Evolutionary conservation across 2,329 filamentous ascomycete genomes (phyloP).

Genomic region (Biscogniauxia marginata): DNA sequence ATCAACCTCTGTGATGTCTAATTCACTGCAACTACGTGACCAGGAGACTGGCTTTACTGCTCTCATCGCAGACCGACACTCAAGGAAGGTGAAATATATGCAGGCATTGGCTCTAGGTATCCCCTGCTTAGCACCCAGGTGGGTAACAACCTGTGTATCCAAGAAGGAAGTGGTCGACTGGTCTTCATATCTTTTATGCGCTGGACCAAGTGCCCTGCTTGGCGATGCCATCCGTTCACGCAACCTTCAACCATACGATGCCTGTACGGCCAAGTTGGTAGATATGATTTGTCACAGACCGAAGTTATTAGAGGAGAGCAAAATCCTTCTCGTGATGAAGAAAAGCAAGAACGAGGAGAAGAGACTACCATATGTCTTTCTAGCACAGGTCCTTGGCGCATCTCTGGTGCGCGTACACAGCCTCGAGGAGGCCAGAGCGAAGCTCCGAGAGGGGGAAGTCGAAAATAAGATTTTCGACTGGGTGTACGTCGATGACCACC

Average conservation of each 20-base stretch:
- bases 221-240: slow-evolving; percentile 76
- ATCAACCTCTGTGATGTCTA: slow-evolving; percentile 20
- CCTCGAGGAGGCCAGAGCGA: slow-evolving; percentile 60
- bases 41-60: slow-evolving; percentile 71
- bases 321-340: slow-evolving; percentile 69
- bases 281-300: slow-evolving; percentile 59
- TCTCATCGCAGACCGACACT: slow-evolving; percentile 82
- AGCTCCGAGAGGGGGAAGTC: slow-evolving; percentile 52
- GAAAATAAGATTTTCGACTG: slow-evolving; percentile 62
- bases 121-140: slow-evolving; percentile 79
- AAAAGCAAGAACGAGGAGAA: slow-evolving; percentile 62
- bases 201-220: slow-evolving; percentile 76
- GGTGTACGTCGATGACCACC: slow-evolving; percentile 72
- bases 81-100: slow-evolving; percentile 87
- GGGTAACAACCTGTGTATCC: slow-evolving; percentile 72
- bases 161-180: slow-evolving; percentile 66
- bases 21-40: slow-evolving; percentile 52
- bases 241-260: slow-evolving; percentile 60
- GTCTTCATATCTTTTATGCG: slow-evolving; percentile 79
- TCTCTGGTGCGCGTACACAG: slow-evolving; percentile 65
- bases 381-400: slow-evolving; percentile 76
- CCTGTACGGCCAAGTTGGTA: slow-evolving; percentile 52
- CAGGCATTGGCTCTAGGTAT: slow-evolving; percentile 88
- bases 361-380: slow-evolving; percentile 73
- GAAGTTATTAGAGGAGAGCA: slow-evolving; percentile 61